Percentiles rank a stretch among this genome's conserved stretches.
Conservation (phyloP, 306 rosid genomes). For the Datisca glomerata region DNA sequence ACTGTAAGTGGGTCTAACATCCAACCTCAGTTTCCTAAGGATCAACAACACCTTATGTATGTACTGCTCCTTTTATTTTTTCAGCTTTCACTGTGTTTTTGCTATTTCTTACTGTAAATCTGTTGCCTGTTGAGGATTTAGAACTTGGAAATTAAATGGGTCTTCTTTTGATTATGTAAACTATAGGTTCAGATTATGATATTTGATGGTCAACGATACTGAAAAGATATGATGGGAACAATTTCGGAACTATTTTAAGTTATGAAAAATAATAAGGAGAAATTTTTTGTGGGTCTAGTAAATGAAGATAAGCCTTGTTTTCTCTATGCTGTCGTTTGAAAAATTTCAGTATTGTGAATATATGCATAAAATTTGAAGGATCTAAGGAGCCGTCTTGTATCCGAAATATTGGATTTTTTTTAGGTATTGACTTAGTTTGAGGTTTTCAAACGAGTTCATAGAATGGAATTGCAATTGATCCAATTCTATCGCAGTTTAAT, state of each 20-base stretch:
- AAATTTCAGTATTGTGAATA: too few relatives aligned
- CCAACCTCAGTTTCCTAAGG: not conserved
- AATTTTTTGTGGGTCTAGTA: too few relatives aligned
- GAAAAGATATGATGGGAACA: not conserved
- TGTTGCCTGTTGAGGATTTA: not conserved
- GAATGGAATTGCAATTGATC: too few relatives aligned
- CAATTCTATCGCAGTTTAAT: too few relatives aligned
- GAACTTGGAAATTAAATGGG: not conserved
- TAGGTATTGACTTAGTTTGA: not conserved
- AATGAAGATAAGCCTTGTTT: too few relatives aligned
- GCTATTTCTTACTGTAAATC: not conserved
- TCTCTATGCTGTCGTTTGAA: too few relatives aligned
- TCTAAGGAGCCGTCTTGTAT: too few relatives aligned
- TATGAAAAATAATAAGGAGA: too few relatives aligned
- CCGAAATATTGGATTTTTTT: not conserved
- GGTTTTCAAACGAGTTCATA: too few relatives aligned
- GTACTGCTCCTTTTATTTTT: too few relatives aligned
- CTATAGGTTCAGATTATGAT: not conserved
- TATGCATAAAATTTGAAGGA: too few relatives aligned
- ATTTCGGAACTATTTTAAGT: not conserved
- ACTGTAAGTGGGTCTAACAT: not conserved
- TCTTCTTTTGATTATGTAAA: not conserved
- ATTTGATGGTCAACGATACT: not conserved
- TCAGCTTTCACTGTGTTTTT: not conserved
- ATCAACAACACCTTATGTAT: too few relatives aligned